Base-by-base conservation (phyloP, 164 flowering plant species). In the Saururus chinensis region DNA sequence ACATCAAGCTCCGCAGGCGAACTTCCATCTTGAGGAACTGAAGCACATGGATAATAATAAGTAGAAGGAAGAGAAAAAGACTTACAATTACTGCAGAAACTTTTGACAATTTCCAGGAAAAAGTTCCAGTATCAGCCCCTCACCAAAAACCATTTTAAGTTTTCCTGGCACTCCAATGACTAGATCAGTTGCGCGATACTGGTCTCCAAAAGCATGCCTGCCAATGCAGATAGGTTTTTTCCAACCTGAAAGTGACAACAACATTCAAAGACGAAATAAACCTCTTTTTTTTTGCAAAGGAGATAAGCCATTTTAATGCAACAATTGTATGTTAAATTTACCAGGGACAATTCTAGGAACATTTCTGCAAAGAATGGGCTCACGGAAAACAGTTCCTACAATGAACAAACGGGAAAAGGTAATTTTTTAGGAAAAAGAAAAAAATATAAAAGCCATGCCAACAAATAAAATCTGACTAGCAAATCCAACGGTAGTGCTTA, bases 161-260 rank as follows among this genome's bases (percentile, higher is more conserved):
- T 87, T 89, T 72, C 99, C 99, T 9, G 96, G 89, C 56, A 90
- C 97, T 55, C 70, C 65, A 66, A 95, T 76, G 19, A 87, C 64
- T 21, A 82, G 68, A 78, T 95, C 99, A 61, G 97, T 91, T 60
- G 99, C 96, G 62, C 99, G 96, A 73, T 95, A 95, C 57, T 95
- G 99, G 63, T 95, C 99, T 54, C 97, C 99, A 74, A 91, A 95
- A 56, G 99, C 99, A 84, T 95, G 99, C 76, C 97, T 84, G 60
- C 99, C 97, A 70, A 95, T 87, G 70, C 99, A 95, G 67, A 91
- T 95, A 59, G 97, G 87, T 72, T 89, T 89, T 69, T 82, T 87
- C 97, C 97, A 95, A 62, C 90, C 97, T 93, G 80, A 64, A 17
- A 21, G 11, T 42, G 23, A 49, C 40, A 17, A 30, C 56, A 24